Evolutionary conservation across 2,329 filamentous ascomycete genomes (phyloP), one percentile per base, ranked within the genome.

Genomic region (Parastagonospora avenae): DNA sequence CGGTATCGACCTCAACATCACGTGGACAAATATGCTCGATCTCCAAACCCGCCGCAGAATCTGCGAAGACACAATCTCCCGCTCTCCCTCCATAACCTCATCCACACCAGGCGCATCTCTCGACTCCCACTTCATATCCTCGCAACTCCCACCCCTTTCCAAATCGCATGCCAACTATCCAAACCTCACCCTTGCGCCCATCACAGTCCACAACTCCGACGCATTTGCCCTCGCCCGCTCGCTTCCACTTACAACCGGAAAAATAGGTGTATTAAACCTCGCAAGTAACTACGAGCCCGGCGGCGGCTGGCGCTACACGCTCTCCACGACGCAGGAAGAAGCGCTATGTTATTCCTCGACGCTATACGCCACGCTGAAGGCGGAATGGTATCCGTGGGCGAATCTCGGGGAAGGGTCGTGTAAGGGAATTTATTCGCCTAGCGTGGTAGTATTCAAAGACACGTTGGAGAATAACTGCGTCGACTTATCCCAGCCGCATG

Each of bases 291-390:
- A 31, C 33, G 39, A 60, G 38, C 63, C 59, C 7, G 63, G 58
- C 0, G 63, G 61, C 3, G 63, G 63, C 9, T 66, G 63, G 61
- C 60, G 59, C 24, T 64, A 57, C 30, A 55, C 60, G 0, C 42
- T 66, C 1, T 62, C 56, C 0, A 35, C 15, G 12, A 66, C 61
- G 4, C 63, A 66, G 24, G 63, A 66, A 52, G 63, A 66, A 42
- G 61, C 63, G 0, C 33, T 66, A 1, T 66, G 63, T 24, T 64
- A 64, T 12, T 64, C 63, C 3, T 63, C 59, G 1, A 66, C 63
- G 2, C 43, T 62, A 0, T 63, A 55, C 15, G 43, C 42, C 9
- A 64, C 61, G 0, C 32, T 66, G 2, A 59, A 57, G 4, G 52
- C 46, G 5, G 54, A 60, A 41, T 66, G 63, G 63, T 66, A 66